Percentiles rank a stretch among this genome's conserved stretches.
Conservation (phyloP, 106 monocot species). For the Hemerocallis citrina region DNA sequence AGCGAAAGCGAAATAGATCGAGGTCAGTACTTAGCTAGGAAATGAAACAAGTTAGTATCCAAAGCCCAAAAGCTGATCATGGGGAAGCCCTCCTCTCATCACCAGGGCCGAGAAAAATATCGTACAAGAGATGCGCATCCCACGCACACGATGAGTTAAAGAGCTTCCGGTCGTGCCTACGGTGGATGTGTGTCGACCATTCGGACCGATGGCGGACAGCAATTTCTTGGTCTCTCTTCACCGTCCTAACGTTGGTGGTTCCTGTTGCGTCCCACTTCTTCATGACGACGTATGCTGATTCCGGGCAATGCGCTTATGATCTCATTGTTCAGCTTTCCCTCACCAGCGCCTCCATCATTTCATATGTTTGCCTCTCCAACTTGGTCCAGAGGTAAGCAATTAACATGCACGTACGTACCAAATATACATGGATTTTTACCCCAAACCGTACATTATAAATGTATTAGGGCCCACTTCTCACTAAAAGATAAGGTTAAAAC, state of each 20-base stretch:
- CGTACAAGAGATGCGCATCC: constrained; percentile 43
- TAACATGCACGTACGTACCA: too few relatives aligned
- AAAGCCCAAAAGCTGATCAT: too few relatives aligned
- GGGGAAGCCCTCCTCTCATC: not conserved
- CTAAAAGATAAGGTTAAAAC: too few relatives aligned
- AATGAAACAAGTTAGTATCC: too few relatives aligned
- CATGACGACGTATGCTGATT: constrained; percentile 15
- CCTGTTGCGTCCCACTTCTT: constrained; percentile 41
- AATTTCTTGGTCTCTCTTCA: constrained; percentile 61
- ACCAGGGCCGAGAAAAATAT: not conserved
- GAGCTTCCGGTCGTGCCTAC: constrained; percentile 63
- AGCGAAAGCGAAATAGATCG: too few relatives aligned
- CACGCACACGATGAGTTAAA: constrained; percentile 71
- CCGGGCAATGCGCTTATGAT: constrained; percentile 43
- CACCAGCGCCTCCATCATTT: constrained; percentile 30
- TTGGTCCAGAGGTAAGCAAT: too few relatives aligned
- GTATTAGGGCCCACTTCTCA: too few relatives aligned
- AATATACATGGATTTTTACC: too few relatives aligned
- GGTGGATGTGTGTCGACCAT: constrained; percentile 85
- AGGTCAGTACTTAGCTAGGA: too few relatives aligned
- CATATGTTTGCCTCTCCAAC: constrained; percentile 55
- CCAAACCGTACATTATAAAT: too few relatives aligned
- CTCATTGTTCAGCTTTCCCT: constrained; percentile 55
- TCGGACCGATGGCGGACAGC: constrained; percentile 9
- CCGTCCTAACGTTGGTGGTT: constrained; percentile 32